phyloP scores from a whole-genome alignment of 805 yeast genomes.

The Saccharomycopsis guyanensis region DNA sequence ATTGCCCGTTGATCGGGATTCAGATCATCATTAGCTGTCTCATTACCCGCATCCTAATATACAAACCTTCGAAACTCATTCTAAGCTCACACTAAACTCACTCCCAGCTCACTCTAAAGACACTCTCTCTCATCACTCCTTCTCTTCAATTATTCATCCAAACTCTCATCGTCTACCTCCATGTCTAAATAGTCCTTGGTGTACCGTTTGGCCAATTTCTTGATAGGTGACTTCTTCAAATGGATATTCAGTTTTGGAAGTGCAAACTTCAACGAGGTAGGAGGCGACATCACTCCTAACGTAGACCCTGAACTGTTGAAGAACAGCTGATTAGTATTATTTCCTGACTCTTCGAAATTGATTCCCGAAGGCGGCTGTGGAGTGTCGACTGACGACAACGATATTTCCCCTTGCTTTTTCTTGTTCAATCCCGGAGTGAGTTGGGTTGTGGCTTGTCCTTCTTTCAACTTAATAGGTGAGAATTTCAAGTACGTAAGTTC shows the following conservation, averaged over 20 bases:
- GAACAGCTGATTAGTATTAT: slow-evolving; percentile 1
- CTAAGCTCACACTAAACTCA: too few relatives aligned
- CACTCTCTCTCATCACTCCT: too few relatives aligned
- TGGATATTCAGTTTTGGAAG: slow-evolving; percentile 17
- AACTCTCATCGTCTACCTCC: slow-evolving; percentile 18
- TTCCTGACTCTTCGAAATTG: neutral
- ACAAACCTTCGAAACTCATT: too few relatives aligned
- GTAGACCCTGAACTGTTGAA: slow-evolving; percentile 7
- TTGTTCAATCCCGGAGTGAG: neutral
- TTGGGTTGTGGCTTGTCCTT: neutral
- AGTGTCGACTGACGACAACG: slow-evolving; percentile 9
- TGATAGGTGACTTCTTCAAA: slow-evolving; percentile 15
- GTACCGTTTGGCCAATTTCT: slow-evolving; percentile 19
- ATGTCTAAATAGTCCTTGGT: slow-evolving; percentile 19
- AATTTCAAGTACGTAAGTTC: slow-evolving; percentile 21
- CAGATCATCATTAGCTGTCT: too few relatives aligned
- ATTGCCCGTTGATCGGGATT: too few relatives aligned
- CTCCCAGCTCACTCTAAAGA: too few relatives aligned
- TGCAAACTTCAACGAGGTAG: slow-evolving; percentile 16
- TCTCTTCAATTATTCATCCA: too few relatives aligned
- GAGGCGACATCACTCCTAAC: slow-evolving; percentile 11
- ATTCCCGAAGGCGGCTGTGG: slow-evolving; percentile 6
- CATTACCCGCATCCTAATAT: too few relatives aligned
- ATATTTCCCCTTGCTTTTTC: neutral
- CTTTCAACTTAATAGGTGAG: slow-evolving; percentile 15